phyloP scores from a whole-genome alignment of 2,329 filamentous ascomycete genomes.

The Knoxdaviesia proteae region DNA sequence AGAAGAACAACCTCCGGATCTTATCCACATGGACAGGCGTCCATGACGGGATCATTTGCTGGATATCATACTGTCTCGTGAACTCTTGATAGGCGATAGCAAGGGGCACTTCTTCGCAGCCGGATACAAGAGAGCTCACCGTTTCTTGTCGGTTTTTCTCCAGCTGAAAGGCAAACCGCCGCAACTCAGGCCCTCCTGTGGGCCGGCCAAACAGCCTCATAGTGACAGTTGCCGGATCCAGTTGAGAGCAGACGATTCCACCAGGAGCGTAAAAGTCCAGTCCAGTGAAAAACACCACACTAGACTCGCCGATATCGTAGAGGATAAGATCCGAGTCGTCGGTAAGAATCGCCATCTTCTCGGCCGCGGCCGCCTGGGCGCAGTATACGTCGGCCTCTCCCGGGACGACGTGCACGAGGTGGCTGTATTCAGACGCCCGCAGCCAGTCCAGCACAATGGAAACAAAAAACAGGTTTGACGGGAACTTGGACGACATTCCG shows the following conservation, averaged over 20 bases:
- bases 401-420: constrained; percentile 35
- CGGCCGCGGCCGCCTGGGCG: constrained; percentile 34
- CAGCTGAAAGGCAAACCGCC: constrained; percentile 15
- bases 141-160: constrained; percentile 4
- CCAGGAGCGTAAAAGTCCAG: constrained; percentile 19
- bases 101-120: background rate
- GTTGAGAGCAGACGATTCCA: constrained; percentile 5
- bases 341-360: constrained; percentile 43
- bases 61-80: background rate
- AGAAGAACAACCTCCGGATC: background rate
- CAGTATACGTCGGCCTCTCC: constrained; percentile 77
- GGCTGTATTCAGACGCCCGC: too few relatives aligned
- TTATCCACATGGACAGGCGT: too few relatives aligned
- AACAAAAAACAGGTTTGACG: too few relatives aligned
- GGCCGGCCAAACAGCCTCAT: too few relatives aligned
- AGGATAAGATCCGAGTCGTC: constrained; percentile 76
- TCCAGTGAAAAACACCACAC: constrained; percentile 49
- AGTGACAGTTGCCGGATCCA: too few relatives aligned
- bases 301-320: constrained; percentile 45
- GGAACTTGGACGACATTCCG: too few relatives aligned
- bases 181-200: too few relatives aligned
- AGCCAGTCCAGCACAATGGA: too few relatives aligned
- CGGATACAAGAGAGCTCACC: constrained; percentile 1
- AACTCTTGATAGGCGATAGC: background rate
- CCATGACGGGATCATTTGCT: background rate